These are phyloP conservation scores for Rhododendron molle DNA, from an alignment of 148 eudicot genomes.

Conservation along the genomic window DNA sequence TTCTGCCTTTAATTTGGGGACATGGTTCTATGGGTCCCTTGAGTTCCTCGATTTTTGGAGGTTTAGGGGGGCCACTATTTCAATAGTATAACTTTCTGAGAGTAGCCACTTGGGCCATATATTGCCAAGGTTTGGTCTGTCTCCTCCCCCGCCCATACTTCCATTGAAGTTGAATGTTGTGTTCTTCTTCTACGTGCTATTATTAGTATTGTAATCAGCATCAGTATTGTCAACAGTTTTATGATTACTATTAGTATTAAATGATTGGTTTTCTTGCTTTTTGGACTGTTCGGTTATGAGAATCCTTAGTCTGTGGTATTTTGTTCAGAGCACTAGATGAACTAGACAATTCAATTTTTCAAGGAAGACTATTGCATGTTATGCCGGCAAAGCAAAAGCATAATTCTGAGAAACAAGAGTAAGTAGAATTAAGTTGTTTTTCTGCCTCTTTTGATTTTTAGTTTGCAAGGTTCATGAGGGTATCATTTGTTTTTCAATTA, in stretches of 20 bases:
- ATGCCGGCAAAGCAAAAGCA: conserved; percentile 68
- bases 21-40: not conserved
- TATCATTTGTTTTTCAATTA: not conserved
- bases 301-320: not conserved
- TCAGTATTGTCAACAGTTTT: not conserved
- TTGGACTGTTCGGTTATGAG: not conserved
- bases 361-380: conserved; percentile 86
- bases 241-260: not conserved
- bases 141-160: not conserved
- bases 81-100: not conserved
- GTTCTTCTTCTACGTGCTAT: not conserved
- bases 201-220: not conserved
- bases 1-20: not conserved
- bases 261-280: not conserved
- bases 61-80: not conserved
- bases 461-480: conserved; percentile 9
- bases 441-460: conserved; percentile 5
- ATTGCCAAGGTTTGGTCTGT: not conserved
- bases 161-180: not conserved
- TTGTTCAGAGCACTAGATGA: conserved; percentile 3
- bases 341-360: conserved; percentile 17
- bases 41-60: not conserved
- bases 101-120: not conserved
- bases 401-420: conserved; percentile 52
- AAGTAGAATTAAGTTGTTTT: conserved; percentile 24